phyloP scores from a whole-genome alignment of 805 yeast genomes.

The Candida odintsovae region DNA sequence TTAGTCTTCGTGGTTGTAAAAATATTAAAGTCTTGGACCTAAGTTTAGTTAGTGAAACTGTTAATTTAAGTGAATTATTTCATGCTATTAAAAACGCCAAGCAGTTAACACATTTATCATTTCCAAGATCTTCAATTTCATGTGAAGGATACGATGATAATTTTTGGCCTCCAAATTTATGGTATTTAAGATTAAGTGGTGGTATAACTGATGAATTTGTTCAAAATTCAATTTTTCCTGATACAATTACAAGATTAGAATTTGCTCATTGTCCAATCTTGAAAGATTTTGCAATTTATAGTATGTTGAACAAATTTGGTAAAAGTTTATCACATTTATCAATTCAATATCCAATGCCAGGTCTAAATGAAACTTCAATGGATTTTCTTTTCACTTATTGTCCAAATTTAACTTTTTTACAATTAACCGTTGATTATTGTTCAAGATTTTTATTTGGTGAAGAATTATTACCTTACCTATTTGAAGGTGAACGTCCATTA shows the following conservation, averaged over 20 bases:
- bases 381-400: slow-evolving; percentile 73
- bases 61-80: slow-evolving; percentile 76
- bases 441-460: slow-evolving; percentile 45
- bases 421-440: slow-evolving; percentile 75
- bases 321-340: slow-evolving; percentile 53
- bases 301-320: slow-evolving; percentile 61
- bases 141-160: slow-evolving; percentile 50
- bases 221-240: slow-evolving; percentile 63
- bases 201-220: slow-evolving; percentile 84
- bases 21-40: slow-evolving; percentile 64
- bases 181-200: slow-evolving; percentile 75
- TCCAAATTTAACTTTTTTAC: slow-evolving; percentile 59
- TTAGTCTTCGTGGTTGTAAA: slow-evolving; percentile 70
- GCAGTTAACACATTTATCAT: slow-evolving; percentile 66
- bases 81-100: slow-evolving; percentile 60
- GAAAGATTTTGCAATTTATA: slow-evolving; percentile 57
- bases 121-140: slow-evolving; percentile 81
- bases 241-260: slow-evolving; percentile 62
- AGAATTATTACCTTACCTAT: slow-evolving; percentile 29
- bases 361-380: slow-evolving; percentile 58
- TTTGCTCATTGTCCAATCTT: slow-evolving; percentile 85
- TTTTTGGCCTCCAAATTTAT: slow-evolving; percentile 77
- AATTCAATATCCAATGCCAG: slow-evolving; percentile 87
- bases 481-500: slow-evolving; percentile 40
- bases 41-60: slow-evolving; percentile 84